Base-by-base conservation (phyloP, 192 early-diverging fungal species). In the Umbelopsis sp. region DNA sequence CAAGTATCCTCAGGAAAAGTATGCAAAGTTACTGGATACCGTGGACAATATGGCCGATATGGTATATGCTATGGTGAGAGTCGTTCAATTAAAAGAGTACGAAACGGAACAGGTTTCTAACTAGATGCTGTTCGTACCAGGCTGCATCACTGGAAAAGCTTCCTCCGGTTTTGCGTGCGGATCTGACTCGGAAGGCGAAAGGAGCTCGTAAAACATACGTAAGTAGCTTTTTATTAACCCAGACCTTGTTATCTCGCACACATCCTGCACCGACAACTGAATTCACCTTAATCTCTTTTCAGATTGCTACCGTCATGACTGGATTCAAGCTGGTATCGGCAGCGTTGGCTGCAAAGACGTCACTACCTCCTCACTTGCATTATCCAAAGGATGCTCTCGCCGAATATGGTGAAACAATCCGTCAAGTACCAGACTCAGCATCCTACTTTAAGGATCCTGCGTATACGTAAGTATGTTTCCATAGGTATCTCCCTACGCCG, bases 41-140 rank as follows among this genome's bases (percentile, higher is more conserved):
- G 77, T 81, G 20, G 80, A 81, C 44, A 74, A 78, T 66, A 70
- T 81, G 75, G 52, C 73, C 11, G 71, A 69, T 32, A 43, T 81
- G 20, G 25, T 81, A 11, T n/a, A 43, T 26, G 65, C 77, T 25
- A 78, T 81, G 70, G 80, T 74, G 74, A 67, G 56, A 34, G 16
- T 14, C 0, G 0, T 14, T 0, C 14, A 14, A 20, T 31, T n/a
- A 62, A 29, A 14, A 16, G 38, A 11, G 38, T 41, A 41, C 4
- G 38, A 41, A 41, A 41, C 0, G 38, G 12, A 41, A 1, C 12
- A 41, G 7, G 38, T 0, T 11, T 1, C 38, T 41, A 41, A 41
- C 7, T 11, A 41, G 0, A 41, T 41, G 7, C 4, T 3, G 12
- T 41, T 11, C 4, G 38, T 0, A 29, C 20, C 20, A 62, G 56